Evolutionary conservation across 2,329 filamentous ascomycete species (phyloP), one percentile per base, ranked within the genome.

Genomic region (Penicillium rolfsii): DNA sequence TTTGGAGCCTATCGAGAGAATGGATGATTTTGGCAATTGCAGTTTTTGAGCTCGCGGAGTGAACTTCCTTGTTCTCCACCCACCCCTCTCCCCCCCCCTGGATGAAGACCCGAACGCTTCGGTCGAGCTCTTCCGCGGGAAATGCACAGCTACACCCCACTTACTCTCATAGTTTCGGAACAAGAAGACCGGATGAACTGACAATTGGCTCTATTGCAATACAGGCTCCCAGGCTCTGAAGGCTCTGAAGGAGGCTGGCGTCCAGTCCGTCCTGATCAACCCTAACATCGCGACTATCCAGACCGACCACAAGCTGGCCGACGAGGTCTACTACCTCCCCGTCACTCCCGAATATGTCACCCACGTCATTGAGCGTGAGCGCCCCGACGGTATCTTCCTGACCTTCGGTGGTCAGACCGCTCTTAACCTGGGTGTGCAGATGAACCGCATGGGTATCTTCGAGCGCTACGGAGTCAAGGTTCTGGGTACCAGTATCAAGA

Each of bases 221-320:
- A 73, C 73, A 97, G 93, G 95, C 66, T 93, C 94, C 5, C 95
- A 98, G 83, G 95, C 95, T 57, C 85, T 99, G 65, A 98, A 98
- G 82, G 95, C 95, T 41, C 85, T 99, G 64, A 98, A 97, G 81
- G 94, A 98, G 81, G 94, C 93, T 65, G 92, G 92, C 63, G 91
- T 98, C 62, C 81, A 89, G 69, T 97, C 94, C 9, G 91, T 98
- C 58, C 87, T 98, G 67, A 93, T 98, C 78, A 98, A 98, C 81
- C 94, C 94, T 72, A 98, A 98, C 78, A 98, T 98, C 77, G 94
- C 94, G 62, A 98, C 95, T 60, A 98, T 98, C 74, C 94, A 98
- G 82, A 98, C 94, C 71, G 93, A 96, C 78, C 94, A 98, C 84
- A 89, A 90, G 73, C 90, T 98, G 75, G 93, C 93, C 74, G 94